Conservation (phyloP, 768 basidiomycete species). For the Amanita rimosa region DNA sequence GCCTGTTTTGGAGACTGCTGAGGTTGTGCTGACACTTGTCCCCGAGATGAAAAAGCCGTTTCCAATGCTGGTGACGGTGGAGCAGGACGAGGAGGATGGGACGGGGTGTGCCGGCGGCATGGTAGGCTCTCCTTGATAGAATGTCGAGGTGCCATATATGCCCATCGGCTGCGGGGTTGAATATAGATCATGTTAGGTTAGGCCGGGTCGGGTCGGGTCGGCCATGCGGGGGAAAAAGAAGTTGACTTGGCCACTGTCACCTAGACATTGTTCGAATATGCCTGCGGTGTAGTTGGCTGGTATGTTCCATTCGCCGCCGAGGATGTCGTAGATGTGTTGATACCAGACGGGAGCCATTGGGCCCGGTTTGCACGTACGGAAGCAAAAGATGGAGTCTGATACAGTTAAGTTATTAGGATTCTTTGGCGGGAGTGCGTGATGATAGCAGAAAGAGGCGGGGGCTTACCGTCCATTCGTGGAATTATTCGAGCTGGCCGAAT, state of each 20-base stretch:
- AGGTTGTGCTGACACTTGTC: constrained; percentile 12
- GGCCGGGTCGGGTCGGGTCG: neutral
- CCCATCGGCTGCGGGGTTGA: constrained; percentile 41
- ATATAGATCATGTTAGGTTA: neutral
- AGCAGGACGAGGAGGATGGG: constrained; percentile 54
- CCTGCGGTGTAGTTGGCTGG: constrained; percentile 35
- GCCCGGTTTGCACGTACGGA: constrained; percentile 55
- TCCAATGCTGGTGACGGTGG: constrained; percentile 35
- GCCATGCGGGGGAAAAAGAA: neutral
- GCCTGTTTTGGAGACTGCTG: constrained; percentile 4
- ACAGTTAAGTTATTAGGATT: constrained; percentile 15
- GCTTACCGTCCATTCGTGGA: constrained; percentile 66
- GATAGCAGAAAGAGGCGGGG: neutral
- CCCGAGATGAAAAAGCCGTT: constrained; percentile 28
- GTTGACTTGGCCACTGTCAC: constrained; percentile 36
- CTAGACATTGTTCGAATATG: constrained; percentile 38
- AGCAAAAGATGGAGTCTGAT: constrained; percentile 50
- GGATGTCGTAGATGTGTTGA: constrained; percentile 46
- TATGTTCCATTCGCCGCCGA: constrained; percentile 56
- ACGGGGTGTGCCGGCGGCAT: constrained; percentile 47
- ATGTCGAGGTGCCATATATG: constrained; percentile 57
- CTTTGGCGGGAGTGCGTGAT: neutral
- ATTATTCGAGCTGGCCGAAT: constrained; percentile 46
- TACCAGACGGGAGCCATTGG: constrained; percentile 40
- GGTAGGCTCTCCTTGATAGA: constrained; percentile 45